Percentiles rank a stretch among this genome's conserved stretches.
These are phyloP conservation scores for Colletotrichum orbiculare DNA, from an alignment of 2,329 filamentous ascomycete genomes.

Conservation along the genomic window DNA sequence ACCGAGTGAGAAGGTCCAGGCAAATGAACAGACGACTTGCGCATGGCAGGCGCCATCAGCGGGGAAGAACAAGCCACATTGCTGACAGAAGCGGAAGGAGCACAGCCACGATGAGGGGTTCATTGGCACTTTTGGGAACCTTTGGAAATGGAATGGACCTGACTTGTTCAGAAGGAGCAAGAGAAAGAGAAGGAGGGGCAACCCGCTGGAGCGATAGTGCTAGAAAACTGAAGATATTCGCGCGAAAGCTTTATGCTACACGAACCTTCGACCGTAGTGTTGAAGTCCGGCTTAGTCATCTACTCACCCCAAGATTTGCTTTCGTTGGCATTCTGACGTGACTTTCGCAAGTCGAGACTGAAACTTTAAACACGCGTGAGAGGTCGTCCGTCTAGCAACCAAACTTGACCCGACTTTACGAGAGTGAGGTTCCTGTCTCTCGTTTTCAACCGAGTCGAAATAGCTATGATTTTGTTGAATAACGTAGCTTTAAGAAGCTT, in stretches of 20 bases:
- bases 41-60: neutral
- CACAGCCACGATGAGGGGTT: slow-evolving; percentile 33
- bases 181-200: slow-evolving; percentile 21
- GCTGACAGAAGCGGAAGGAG: neutral
- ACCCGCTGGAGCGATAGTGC: neutral
- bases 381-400: too few relatives aligned
- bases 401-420: too few relatives aligned
- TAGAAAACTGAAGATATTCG: slow-evolving; percentile 1
- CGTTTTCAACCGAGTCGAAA: too few relatives aligned
- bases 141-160: slow-evolving; percentile 23
- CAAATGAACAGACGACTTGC: slow-evolving; percentile 26
- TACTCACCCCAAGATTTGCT: neutral
- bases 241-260: neutral
- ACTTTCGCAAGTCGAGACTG: slow-evolving; percentile 2
- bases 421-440: too few relatives aligned
- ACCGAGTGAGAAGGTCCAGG: slow-evolving; percentile 32
- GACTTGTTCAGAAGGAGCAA: slow-evolving; percentile 18
- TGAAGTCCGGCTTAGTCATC: neutral
- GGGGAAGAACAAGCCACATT: slow-evolving; percentile 2
- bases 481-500: too few relatives aligned
- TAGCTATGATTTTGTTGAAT: too few relatives aligned
- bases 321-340: neutral
- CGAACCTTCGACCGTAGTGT: neutral
- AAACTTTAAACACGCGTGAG: too few relatives aligned
- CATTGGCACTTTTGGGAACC: slow-evolving; percentile 28